Evolutionary conservation across 2,329 filamentous ascomycete species (phyloP), one percentile per base, ranked within the genome.

Genomic region (Hypocreales sp.): DNA sequence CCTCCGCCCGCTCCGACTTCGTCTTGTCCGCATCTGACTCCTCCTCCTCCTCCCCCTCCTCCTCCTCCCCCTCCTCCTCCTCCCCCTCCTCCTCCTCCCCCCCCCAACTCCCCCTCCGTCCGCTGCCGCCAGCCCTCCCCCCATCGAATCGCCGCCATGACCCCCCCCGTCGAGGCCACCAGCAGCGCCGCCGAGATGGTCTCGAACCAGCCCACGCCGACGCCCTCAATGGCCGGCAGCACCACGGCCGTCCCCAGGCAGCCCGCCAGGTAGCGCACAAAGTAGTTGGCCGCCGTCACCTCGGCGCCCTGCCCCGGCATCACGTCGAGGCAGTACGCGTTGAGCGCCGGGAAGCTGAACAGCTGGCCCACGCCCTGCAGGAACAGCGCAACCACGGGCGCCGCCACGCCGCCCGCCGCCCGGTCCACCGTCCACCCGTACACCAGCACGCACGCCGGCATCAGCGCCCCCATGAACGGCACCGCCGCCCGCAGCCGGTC

Each of bases 321-420:
- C 9, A 87, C 79, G 46, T 90, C 80, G 22, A 90, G 52, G 45
- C 79, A 86, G 51, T 90, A 86, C 0, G 79, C 80, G 46, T 86
- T 84, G 34, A 86, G 47, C 25, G 67, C 71, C 0, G 78, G 78
- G 41, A 83, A 84, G 40, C 75, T 79, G 42, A 82, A 79, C 5
- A 84, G 55, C 47, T 84, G 77, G 0, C 71, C 75, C 0, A 83
- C 61, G 2, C 79, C 79, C 42, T 84, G 78, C 3, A 78, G 33
- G 44, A 84, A 84, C 60, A 86, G 74, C 40, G 71, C 68, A 7
- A 83, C 60, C 3, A 83, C 74, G 0, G 78, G 79, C 5, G 79
- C 44, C 0, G 63, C 55, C 23, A 71, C 59, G 3, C 64, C 66
- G 4, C 66, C 66, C 4, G 60, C 54, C 8, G 51, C 41, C 31